Evolutionary conservation across 2,329 filamentous ascomycete genomes (phyloP).

Genomic region (Phialocephala sp.): DNA sequence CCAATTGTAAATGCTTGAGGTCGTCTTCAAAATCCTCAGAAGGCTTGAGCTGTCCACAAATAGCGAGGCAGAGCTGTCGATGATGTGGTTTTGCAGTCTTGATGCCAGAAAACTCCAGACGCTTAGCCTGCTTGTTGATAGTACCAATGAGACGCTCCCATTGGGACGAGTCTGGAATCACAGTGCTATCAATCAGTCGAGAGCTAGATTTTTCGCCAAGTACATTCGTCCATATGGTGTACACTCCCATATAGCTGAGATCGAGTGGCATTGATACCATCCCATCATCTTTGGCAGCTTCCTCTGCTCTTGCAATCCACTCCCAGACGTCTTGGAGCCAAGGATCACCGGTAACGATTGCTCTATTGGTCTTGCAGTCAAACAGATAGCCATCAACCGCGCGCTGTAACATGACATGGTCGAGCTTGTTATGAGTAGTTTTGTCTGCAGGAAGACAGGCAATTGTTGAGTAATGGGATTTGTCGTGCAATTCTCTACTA

Average conservation of each 20-base stretch:
- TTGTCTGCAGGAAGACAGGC: slow-evolving; percentile 24
- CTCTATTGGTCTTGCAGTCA: slow-evolving; percentile 67
- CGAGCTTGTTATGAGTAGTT: slow-evolving; percentile 28
- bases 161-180: slow-evolving; percentile 51
- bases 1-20: slow-evolving; percentile 52
- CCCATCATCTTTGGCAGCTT: slow-evolving; percentile 67
- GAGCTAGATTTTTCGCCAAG: slow-evolving; percentile 60
- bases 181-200: slow-evolving; percentile 53
- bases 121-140: slow-evolving; percentile 66
- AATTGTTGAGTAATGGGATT: slow-evolving; percentile 50
- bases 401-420: slow-evolving; percentile 64
- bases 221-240: slow-evolving; percentile 73
- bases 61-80: slow-evolving; percentile 74
- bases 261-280: slow-evolving; percentile 74
- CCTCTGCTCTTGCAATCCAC: slow-evolving; percentile 72
- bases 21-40: slow-evolving; percentile 51
- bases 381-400: slow-evolving; percentile 68
- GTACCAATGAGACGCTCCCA: slow-evolving; percentile 68
- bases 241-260: slow-evolving; percentile 76
- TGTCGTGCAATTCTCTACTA: slow-evolving; percentile 63
- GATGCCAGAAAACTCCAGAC: slow-evolving; percentile 68
- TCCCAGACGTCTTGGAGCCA: slow-evolving; percentile 83
- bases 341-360: slow-evolving; percentile 72
- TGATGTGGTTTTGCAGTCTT: slow-evolving; percentile 71
- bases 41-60: slow-evolving; percentile 74